phyloP scores from a whole-genome alignment of 495 filamentous ascomycete genomes.

The Talaromyces adpressus region DNA sequence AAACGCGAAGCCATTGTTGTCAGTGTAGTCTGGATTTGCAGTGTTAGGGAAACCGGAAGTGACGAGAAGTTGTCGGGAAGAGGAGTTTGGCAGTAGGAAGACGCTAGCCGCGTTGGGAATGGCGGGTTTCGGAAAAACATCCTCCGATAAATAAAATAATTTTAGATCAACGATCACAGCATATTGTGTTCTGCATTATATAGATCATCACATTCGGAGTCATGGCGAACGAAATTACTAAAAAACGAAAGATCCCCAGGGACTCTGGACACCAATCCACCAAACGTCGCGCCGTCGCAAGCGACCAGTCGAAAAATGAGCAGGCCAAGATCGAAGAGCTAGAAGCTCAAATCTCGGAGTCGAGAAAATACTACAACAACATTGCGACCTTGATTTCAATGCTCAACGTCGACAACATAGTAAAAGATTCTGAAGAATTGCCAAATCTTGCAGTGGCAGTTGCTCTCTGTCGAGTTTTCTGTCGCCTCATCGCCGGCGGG shows the following conservation, averaged over 20 bases:
- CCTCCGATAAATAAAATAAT: slow-evolving; percentile 1
- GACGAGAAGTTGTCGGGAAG: slow-evolving; percentile 51
- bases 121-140: slow-evolving; percentile 7
- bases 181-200: neutral
- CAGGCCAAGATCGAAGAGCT: slow-evolving; percentile 58
- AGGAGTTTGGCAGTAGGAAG: slow-evolving; percentile 89
- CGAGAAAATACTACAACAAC: slow-evolving; percentile 87
- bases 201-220: slow-evolving; percentile 34
- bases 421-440: slow-evolving; percentile 9
- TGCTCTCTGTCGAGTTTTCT: slow-evolving; percentile 84
- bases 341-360: slow-evolving; percentile 73
- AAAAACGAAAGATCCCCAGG: slow-evolving; percentile 35
- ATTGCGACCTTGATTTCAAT: slow-evolving; percentile 66
- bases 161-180: neutral
- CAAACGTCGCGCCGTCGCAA: slow-evolving; percentile 39
- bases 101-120: slow-evolving; percentile 71
- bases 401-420: slow-evolving; percentile 38
- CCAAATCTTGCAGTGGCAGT: slow-evolving; percentile 59
- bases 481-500: slow-evolving; percentile 71
- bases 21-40: slow-evolving; percentile 25
- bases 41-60: slow-evolving; percentile 36
- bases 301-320: slow-evolving; percentile 38
- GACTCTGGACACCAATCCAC: slow-evolving; percentile 17
- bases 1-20: slow-evolving; percentile 90
- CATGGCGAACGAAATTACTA: slow-evolving; percentile 47